Evolutionary conservation across 2,329 filamentous ascomycete genomes (phyloP), one percentile per base, ranked within the genome.

Genomic region (Exophiala dermatitidis): DNA sequence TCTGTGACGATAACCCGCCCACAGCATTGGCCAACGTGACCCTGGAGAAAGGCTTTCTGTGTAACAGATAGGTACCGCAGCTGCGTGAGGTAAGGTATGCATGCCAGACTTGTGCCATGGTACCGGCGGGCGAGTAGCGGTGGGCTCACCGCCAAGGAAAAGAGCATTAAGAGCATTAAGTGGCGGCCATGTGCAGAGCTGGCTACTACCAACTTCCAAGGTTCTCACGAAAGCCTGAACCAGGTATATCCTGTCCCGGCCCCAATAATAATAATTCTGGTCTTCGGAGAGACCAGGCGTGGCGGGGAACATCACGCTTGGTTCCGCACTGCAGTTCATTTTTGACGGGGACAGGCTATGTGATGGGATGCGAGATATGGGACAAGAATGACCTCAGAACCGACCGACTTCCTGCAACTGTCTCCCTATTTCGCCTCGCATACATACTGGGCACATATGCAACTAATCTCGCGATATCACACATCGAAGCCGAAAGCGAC

Each of bases 111-210:
- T 30, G 31, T 52, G 32, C 30, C 48, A 32, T 37, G 43, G 5
- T 37, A 32, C 38, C 41, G 50, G 32, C 29, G 32, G 19, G 38
- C 32, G 46, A 56, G 37, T 42, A 45, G 57, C 57, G 57, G 57
- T 59, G 50, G 51, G 45, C 52, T 54, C 57, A 59, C 57, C 57
- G 57, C 57, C 56, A 49, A 10, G 32, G 28, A 36, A 19, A 19
- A 19, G 19, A 19, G 19, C 19, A 19, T 19, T 19, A 19, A 19
- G 19, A 38, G 12, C 42, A 19, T n/a, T n/a, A 38, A 38, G 50
- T 53, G 45, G 50, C 53, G 47, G 50, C 50, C 53, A 54, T 59
- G 53, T 50, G 50, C 48, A 50, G 34, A 38, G 46, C 30, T 28
- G 10, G 6, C 33, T 38, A 5, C 32, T 34, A 28, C 36, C 48